Conservation (phyloP, 2,329 filamentous ascomycete species). For the Botrytis aclada region DNA sequence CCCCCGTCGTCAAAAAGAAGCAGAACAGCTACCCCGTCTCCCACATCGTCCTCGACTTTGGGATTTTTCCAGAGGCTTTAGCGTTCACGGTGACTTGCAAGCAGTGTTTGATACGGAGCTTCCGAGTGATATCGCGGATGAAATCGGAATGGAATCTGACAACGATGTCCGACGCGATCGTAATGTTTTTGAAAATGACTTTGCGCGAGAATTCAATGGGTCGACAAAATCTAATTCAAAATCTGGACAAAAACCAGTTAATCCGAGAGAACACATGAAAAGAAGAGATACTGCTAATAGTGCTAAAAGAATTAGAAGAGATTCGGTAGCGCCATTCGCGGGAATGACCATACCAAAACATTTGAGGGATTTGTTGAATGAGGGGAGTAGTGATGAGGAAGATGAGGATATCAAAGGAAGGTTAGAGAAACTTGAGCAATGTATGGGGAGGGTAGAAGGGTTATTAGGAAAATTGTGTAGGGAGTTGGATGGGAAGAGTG, state of each 20-base stretch:
- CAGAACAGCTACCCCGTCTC: slow-evolving; percentile 29
- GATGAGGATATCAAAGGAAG: slow-evolving; percentile 25
- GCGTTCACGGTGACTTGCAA: slow-evolving; percentile 36
- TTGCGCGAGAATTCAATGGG: slow-evolving; percentile 26
- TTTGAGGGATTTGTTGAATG: slow-evolving; percentile 28
- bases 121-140: slow-evolving; percentile 28
- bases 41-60: slow-evolving; percentile 27
- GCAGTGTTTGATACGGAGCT: slow-evolving; percentile 37
- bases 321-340: slow-evolving; percentile 34
- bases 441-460: slow-evolving; percentile 31
- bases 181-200: slow-evolving; percentile 15
- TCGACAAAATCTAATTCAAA: not conserved
- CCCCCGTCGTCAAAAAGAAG: slow-evolving; percentile 25
- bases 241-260: not conserved
- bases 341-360: slow-evolving; percentile 26
- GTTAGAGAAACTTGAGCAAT: slow-evolving; percentile 31
- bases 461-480: slow-evolving; percentile 32
- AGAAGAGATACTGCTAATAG: slow-evolving; percentile 12
- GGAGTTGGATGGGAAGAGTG: slow-evolving; percentile 24
- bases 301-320: slow-evolving; percentile 23
- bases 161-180: slow-evolving; percentile 18
- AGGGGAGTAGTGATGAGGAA: slow-evolving; percentile 27
- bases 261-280: slow-evolving; percentile 2
- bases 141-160: slow-evolving; percentile 26
- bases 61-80: slow-evolving; percentile 34